Conservation (phyloP, 495 filamentous ascomycete species). For the Arthonia radiata region DNA sequence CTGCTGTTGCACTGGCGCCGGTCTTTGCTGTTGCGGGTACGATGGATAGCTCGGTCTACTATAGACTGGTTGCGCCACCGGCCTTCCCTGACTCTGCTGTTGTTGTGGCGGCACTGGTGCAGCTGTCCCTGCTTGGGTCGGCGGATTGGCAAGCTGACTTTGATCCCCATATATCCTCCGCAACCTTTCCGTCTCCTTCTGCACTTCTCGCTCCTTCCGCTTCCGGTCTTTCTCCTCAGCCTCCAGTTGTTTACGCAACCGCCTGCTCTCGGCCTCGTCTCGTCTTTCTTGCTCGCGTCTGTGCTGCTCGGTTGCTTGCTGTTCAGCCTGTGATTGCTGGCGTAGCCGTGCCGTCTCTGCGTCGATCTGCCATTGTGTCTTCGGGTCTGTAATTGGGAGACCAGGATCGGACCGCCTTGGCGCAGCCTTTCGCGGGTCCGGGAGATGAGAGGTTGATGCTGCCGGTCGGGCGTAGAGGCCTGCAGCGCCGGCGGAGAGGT, state of each 20-base stretch:
- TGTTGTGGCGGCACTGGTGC: no score
- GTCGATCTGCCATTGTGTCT: constrained; percentile 32
- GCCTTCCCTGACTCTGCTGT: no score
- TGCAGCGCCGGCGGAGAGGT: constrained; percentile 4
- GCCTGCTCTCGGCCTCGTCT: constrained; percentile 36
- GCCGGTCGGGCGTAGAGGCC: constrained; percentile 5
- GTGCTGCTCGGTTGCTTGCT: constrained; percentile 3
- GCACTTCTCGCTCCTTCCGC: constrained; percentile 45
- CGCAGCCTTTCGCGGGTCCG: constrained; percentile 1
- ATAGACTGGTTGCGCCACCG: no score
- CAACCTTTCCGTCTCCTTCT: constrained; percentile 65
- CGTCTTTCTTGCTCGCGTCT: constrained; percentile 24
- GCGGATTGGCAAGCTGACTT: no score
- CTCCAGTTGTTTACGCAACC: constrained; percentile 21
- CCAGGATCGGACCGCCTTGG: constrained; percentile 7
- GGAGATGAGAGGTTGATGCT: neutral
- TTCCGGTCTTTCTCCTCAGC: constrained; percentile 34
- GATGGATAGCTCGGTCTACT: no score
- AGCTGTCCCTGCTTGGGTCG: no score
- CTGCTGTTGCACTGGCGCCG: no score
- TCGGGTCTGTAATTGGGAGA: constrained; percentile 20
- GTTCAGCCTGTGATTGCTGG: constrained; percentile 27
- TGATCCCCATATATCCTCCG: constrained; percentile 37
- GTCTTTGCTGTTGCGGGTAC: no score
- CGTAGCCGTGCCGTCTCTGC: constrained; percentile 36